phyloP scores from a whole-genome alignment of 2,329 filamentous ascomycete genomes.

The Nothophaeocryptopus gaeumannii region DNA sequence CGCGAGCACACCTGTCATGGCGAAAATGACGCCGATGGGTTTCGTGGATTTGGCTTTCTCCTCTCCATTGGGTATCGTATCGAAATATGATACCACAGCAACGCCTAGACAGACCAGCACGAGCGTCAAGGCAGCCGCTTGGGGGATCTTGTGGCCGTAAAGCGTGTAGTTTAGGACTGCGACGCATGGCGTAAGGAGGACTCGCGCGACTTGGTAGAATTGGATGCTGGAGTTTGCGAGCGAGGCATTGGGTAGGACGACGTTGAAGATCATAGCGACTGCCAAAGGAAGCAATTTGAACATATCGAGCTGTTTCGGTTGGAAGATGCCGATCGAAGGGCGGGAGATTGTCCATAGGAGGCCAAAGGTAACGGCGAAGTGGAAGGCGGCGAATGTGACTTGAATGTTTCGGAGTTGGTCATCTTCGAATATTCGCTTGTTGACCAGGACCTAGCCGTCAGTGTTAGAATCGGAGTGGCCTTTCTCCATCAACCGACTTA shows the following conservation, averaged over 20 bases:
- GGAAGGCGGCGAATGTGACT: conserved; percentile 65
- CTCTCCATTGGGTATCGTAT: conserved; percentile 50
- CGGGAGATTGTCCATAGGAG: conserved; percentile 62
- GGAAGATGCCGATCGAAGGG: conserved; percentile 58
- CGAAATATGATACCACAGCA: conserved; percentile 65
- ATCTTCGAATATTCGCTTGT: conserved; percentile 67
- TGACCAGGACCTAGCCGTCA: conserved; percentile 59
- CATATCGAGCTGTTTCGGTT: conserved; percentile 54
- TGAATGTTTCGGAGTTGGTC: conserved; percentile 60
- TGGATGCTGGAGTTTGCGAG: conserved; percentile 66
- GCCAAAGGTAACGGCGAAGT: conserved; percentile 64
- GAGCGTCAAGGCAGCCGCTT: conserved; percentile 54
- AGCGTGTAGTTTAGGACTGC: conserved; percentile 64
- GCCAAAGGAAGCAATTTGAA: conserved; percentile 62
- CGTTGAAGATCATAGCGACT: conserved; percentile 65
- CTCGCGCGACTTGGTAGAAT: conserved; percentile 68
- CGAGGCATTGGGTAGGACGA: conserved; percentile 66
- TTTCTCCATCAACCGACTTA: conserved; percentile 10
- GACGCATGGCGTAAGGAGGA: conserved; percentile 64
- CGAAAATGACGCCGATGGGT: conserved; percentile 61
- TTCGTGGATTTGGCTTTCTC: conserved; percentile 52
- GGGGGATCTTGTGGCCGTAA: conserved; percentile 57
- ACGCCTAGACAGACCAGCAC: conserved; percentile 62
- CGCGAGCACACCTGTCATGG: conserved; percentile 61
- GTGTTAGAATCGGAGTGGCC: neutral